Evolutionary conservation across 1,284 basidiomycete genomes (phyloP).

Genomic region (Apiotrichum porosum): DNA sequence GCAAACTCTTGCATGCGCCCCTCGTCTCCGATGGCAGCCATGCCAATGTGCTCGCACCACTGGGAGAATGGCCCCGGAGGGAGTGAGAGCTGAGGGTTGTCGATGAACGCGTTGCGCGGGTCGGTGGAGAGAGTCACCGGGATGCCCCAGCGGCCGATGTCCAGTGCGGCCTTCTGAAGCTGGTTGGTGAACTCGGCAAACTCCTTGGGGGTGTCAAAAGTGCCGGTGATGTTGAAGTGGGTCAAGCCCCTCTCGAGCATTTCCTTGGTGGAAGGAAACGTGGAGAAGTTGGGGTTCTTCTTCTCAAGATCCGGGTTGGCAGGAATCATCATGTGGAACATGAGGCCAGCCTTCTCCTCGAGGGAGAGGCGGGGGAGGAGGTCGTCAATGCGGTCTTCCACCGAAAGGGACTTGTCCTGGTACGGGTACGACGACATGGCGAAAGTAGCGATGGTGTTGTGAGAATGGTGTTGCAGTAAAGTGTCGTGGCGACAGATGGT

Average conservation of each 20-base stretch:
- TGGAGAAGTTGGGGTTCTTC: not conserved
- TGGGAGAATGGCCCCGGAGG: conserved; percentile 10
- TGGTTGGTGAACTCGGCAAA: conserved; percentile 8
- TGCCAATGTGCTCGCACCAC: conserved; percentile 14
- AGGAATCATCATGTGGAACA: conserved; percentile 14
- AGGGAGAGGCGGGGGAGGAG: conserved; percentile 8
- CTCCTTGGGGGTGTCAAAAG: conserved; percentile 1
- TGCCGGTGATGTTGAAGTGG: conserved; percentile 15
- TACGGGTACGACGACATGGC: no score
- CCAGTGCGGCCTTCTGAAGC: conserved; percentile 9
- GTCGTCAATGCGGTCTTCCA: conserved; percentile 11
- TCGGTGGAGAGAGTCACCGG: conserved; percentile 16
- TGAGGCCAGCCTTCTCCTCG: conserved; percentile 9
- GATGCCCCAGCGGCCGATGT: conserved; percentile 1
- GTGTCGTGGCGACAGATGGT: no score
- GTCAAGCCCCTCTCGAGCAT: conserved; percentile 3
- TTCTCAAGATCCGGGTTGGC: not conserved
- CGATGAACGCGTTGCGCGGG: conserved; percentile 15
- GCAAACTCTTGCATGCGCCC: conserved; percentile 10
- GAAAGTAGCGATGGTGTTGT: no score
- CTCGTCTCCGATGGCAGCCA: conserved; percentile 10
- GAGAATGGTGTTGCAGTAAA: no score
- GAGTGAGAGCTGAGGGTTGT: conserved; percentile 8
- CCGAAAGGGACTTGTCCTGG: conserved; percentile 3
- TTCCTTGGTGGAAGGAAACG: not conserved